A percentile compares a stretch with the other conserved stretches of the same genome.
These are phyloP conservation scores for Dryas octopetala DNA, from an alignment of 306 rosid species.

Conservation along the genomic window DNA sequence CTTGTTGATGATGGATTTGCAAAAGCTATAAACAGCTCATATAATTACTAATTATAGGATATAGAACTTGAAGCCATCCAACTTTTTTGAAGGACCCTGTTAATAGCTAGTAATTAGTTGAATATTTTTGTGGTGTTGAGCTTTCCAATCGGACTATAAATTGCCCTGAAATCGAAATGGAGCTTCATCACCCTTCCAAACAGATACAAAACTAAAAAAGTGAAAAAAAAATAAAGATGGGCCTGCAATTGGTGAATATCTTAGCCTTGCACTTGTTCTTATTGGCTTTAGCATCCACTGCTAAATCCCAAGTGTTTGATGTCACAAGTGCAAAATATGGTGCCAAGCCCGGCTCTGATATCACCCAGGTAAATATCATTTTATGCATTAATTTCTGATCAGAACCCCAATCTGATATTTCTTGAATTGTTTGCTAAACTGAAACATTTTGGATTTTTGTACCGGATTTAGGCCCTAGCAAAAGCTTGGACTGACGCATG, in stretches of 20 bases:
- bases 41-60: no score
- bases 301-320: constrained; percentile 9
- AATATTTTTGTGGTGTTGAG: background rate
- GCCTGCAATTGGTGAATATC: background rate
- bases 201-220: background rate
- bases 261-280: background rate
- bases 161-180: background rate
- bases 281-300: background rate
- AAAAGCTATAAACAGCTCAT: no score
- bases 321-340: constrained; percentile 21
- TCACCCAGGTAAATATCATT: constrained; percentile 18
- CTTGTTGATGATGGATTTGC: no score
- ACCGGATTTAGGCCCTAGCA: constrained; percentile 28
- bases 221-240: constrained; percentile 3
- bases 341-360: constrained; percentile 22
- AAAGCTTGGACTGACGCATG: constrained; percentile 45
- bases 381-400: no score
- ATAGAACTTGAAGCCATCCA: no score
- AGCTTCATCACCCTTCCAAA: background rate
- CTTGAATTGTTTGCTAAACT: no score
- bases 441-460: background rate
- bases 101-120: no score
- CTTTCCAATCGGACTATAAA: background rate
- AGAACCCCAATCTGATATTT: no score
- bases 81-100: no score